A percentile compares a stretch with the other conserved stretches of the same genome.
These are phyloP conservation scores for Scortechinia acanthostroma DNA, from an alignment of 2,329 filamentous ascomycete species.

Conservation along the genomic window DNA sequence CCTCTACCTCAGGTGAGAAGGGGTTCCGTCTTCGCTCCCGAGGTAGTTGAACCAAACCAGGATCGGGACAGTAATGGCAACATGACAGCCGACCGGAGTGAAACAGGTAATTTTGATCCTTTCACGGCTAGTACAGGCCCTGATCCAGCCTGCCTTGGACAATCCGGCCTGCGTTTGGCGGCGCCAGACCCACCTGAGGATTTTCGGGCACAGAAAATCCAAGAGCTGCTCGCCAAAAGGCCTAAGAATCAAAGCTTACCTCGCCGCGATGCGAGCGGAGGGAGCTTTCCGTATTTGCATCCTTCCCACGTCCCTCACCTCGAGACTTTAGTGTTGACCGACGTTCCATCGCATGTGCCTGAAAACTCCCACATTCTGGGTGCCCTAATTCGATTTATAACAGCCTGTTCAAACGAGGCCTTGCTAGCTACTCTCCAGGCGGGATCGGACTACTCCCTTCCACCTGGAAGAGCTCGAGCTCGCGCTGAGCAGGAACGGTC, in stretches of 20 bases:
- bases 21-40: background rate
- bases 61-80: too few relatives aligned
- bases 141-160: too few relatives aligned
- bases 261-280: conserved; percentile 8
- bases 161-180: too few relatives aligned
- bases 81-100: background rate
- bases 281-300: conserved; percentile 29
- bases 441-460: conserved; percentile 45
- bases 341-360: conserved; percentile 36
- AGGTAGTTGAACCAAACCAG: too few relatives aligned
- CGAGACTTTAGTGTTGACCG: conserved; percentile 44
- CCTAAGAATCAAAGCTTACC: background rate
- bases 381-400: conserved; percentile 42
- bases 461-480: conserved; percentile 42
- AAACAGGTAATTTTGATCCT: background rate
- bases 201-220: background rate
- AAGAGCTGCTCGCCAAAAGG: background rate
- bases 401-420: conserved; percentile 44
- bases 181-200: background rate
- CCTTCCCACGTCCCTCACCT: conserved; percentile 45
- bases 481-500: conserved; percentile 37
- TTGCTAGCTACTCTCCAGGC: conserved; percentile 41
- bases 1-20: background rate
- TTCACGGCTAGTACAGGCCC: background rate
- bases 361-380: conserved; percentile 27